Evolutionary conservation across 2,329 filamentous ascomycete species (phyloP), one percentile per base, ranked within the genome.

Genomic region (Colletotrichum sp.): DNA sequence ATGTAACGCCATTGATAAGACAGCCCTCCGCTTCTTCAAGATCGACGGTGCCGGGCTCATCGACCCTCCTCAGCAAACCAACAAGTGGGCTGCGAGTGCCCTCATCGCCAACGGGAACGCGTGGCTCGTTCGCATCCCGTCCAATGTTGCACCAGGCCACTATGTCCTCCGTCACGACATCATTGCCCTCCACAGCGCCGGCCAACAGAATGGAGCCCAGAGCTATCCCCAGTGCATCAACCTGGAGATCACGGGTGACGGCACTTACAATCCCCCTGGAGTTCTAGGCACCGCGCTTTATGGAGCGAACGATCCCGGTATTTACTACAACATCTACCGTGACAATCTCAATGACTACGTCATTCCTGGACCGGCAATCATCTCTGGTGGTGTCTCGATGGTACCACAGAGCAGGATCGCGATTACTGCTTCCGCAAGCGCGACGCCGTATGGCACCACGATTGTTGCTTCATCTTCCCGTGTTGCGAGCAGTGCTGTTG

Each of bases 111-210:
- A 89, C 79, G 90, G 88, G 80, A 87, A 88, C 82, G 87, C 83
- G 72, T 89, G 87, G 86, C 85, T 85, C 56, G 84, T 90, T 28
- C 87, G 85, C 9, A 88, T 91, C 69, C 89, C 89, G 39, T 80
- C 82, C 69, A 83, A 82, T 76, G 85, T 90, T 39, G 85, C 84
- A 1, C 79, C 87, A 8, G 89, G 89, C 2, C 89, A 90, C 82
- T 91, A 91, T 75, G 88, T 91, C 64, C 84, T 91, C 48, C 87
- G 89, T 9, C 88, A 90, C 78, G 89, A 91, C 79, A 89, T 90
- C 76, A 89, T 91, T 71, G 88, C 87, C 25, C 86, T 91, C 7
- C 89, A 91, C 82, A 85, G 83, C 39, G 88, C 88, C 18, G 83
- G 79, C 5, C 82, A 86, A 52, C 67, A 78, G 52, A 81, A 87